Evolutionary conservation across 129 eudicot genomes (phyloP).

Genomic region (Artemisia tridentata): DNA sequence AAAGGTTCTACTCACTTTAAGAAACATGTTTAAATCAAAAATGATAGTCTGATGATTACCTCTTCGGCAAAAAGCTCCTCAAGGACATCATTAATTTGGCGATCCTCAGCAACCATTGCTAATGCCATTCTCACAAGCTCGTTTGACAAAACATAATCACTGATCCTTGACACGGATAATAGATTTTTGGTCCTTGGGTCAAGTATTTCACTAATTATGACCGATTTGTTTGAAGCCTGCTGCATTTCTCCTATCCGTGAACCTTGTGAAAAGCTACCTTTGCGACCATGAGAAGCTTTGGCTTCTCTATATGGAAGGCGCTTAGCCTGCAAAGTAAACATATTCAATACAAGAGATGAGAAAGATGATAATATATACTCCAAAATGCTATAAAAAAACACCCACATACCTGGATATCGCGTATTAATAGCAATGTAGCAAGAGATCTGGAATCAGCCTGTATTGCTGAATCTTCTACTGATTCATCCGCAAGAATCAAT

Average conservation of each 20-base stretch:
- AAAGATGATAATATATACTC: neutral
- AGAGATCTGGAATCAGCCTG: slow-evolving; percentile 93
- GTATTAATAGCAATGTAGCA: slow-evolving; percentile 76
- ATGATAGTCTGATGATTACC: slow-evolving; percentile 32
- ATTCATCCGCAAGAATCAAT: slow-evolving; percentile 87
- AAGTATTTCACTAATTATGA: slow-evolving; percentile 81
- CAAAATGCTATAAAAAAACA: neutral
- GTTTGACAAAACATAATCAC: slow-evolving; percentile 84
- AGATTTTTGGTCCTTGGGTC: slow-evolving; percentile 88
- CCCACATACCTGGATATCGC: slow-evolving; percentile 76
- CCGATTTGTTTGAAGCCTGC: slow-evolving; percentile 80
- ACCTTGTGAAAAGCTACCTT: slow-evolving; percentile 79
- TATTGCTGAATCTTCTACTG: slow-evolving; percentile 92
- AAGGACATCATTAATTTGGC: slow-evolving; percentile 80
- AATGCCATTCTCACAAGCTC: slow-evolving; percentile 93
- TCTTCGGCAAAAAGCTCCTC: slow-evolving; percentile 91
- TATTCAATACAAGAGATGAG: neutral
- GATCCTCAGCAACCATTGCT: slow-evolving; percentile 93
- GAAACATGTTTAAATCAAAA: neutral
- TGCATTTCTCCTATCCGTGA: slow-evolving; percentile 97
- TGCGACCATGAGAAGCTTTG: slow-evolving; percentile 52
- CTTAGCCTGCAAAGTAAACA: slow-evolving; percentile 58
- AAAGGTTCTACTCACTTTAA: neutral
- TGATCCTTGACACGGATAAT: slow-evolving; percentile 80
- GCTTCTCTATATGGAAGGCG: slow-evolving; percentile 85